phyloP scores from a whole-genome alignment of 345 rosid genomes.

The Conringia planisiliqua region DNA sequence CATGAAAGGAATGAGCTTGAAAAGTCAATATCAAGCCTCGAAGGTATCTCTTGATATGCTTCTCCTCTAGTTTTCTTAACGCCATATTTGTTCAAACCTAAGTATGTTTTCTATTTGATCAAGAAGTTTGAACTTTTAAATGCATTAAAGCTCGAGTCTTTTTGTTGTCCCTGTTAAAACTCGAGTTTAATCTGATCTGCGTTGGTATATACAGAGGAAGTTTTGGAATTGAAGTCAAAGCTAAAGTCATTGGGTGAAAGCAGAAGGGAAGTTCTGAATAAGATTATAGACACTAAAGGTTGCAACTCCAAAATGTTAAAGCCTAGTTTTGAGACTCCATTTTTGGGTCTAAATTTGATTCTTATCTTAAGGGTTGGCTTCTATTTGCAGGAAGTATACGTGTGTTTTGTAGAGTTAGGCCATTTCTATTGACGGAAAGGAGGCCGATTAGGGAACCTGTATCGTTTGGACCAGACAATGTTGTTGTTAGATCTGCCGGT shows the following conservation, averaged over 20 bases:
- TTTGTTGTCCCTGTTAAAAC: neutral
- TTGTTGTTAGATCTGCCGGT: slow-evolving; percentile 59
- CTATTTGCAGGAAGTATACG: slow-evolving; percentile 71
- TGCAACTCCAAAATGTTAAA: neutral
- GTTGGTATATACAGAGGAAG: slow-evolving; percentile 48
- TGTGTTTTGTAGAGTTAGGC: slow-evolving; percentile 81
- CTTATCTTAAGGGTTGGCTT: slow-evolving; percentile 12
- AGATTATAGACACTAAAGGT: slow-evolving; percentile 80
- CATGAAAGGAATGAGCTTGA: slow-evolving; percentile 63
- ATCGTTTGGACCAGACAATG: slow-evolving; percentile 39
- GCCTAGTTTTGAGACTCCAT: neutral
- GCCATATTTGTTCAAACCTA: neutral
- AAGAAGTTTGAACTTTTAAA: neutral
- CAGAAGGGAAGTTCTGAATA: slow-evolving; percentile 60
- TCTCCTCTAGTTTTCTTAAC: neutral
- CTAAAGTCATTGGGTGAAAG: slow-evolving; percentile 59
- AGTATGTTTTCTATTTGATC: neutral
- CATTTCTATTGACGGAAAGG: slow-evolving; percentile 41
- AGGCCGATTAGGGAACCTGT: slow-evolving; percentile 52
- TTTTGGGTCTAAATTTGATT: neutral
- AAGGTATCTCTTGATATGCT: slow-evolving; percentile 46
- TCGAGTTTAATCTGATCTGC: slow-evolving; percentile 4
- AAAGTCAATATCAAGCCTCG: slow-evolving; percentile 47
- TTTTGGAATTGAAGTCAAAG: slow-evolving; percentile 49
- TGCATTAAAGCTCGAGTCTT: neutral